Conservation (phyloP, 176 grass and related monocot genomes). For the Carex scoparia region DNA sequence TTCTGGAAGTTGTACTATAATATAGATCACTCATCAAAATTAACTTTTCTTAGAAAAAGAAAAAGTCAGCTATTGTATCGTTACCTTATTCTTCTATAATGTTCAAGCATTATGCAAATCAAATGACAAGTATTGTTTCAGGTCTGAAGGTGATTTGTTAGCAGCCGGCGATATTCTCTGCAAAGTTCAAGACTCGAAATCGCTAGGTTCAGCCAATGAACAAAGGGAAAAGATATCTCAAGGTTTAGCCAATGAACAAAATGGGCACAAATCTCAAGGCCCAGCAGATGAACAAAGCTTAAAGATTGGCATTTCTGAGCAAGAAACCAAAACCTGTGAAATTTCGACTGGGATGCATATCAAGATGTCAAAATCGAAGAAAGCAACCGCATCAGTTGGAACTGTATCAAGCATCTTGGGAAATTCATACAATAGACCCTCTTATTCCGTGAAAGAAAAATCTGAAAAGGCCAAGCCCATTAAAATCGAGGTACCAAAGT, state of each 20-base stretch:
- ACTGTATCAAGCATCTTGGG: conserved; percentile 63
- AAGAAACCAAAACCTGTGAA: conserved; percentile 25
- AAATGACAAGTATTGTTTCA: conserved; percentile 9
- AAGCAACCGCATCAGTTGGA: conserved; percentile 65
- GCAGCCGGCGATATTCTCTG: conserved; percentile 71
- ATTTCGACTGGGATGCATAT: conserved; percentile 30
- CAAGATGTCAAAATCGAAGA: conserved; percentile 42
- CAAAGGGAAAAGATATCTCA: conserved; percentile 26
- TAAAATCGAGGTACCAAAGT: conserved; percentile 63
- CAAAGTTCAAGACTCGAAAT: conserved; percentile 39
- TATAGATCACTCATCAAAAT: background rate
- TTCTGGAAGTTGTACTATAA: background rate
- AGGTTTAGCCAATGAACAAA: conserved; percentile 31
- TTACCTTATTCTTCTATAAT: background rate
- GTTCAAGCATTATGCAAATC: background rate
- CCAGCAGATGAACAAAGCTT: conserved; percentile 23
- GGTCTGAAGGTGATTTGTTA: conserved; percentile 55
- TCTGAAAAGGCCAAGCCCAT: conserved; percentile 54
- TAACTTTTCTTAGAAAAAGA: background rate
- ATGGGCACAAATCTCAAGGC: conserved; percentile 20
- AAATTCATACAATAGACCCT: conserved; percentile 40
- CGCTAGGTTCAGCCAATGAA: conserved; percentile 30
- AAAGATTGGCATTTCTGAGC: conserved; percentile 10
- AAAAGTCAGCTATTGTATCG: background rate
- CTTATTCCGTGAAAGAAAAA: conserved; percentile 29